Conservation (phyloP, 495 filamentous ascomycete genomes). For the Aspergillus nanangensis region DNA sequence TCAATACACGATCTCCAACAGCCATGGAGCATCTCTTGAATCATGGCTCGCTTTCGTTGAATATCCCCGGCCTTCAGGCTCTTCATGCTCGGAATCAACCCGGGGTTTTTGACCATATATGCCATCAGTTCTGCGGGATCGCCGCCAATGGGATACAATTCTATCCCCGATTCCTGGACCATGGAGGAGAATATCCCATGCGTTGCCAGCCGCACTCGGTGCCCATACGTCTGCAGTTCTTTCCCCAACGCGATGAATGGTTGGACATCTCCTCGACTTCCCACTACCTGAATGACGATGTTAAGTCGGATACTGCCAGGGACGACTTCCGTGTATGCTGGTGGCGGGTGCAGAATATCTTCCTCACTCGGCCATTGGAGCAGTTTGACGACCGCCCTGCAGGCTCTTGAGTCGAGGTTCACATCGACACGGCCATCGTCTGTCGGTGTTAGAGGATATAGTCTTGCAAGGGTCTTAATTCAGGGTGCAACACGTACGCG, state of each 20-base stretch:
- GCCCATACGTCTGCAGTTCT: constrained; percentile 39
- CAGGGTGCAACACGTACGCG: no score
- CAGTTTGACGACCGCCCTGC: constrained; percentile 13
- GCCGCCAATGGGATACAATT: constrained; percentile 63
- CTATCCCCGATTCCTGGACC: constrained; percentile 47
- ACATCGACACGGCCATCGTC: constrained; percentile 25
- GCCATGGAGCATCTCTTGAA: constrained; percentile 58
- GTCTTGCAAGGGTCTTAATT: no score
- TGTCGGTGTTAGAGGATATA: constrained; percentile 7
- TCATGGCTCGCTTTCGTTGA: constrained; percentile 37
- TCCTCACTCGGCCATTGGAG: constrained; percentile 9
- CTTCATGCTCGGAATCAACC: constrained; percentile 43
- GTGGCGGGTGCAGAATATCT: not conserved
- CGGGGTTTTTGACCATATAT: constrained; percentile 53
- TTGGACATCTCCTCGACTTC: constrained; percentile 51
- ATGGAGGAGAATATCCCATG: constrained; percentile 58
- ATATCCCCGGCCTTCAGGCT: constrained; percentile 44
- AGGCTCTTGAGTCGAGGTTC: constrained; percentile 20
- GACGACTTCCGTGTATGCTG: constrained; percentile 13
- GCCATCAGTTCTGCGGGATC: constrained; percentile 63
- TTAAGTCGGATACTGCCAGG: constrained; percentile 27
- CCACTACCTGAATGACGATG: constrained; percentile 52
- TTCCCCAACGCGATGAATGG: constrained; percentile 51
- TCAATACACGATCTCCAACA: constrained; percentile 63
- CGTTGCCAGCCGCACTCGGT: constrained; percentile 60